A percentile compares a stretch with the other conserved stretches of the same genome.
phyloP scores from a whole-genome alignment of 345 rosid genomes.

The Populus nigra region DNA sequence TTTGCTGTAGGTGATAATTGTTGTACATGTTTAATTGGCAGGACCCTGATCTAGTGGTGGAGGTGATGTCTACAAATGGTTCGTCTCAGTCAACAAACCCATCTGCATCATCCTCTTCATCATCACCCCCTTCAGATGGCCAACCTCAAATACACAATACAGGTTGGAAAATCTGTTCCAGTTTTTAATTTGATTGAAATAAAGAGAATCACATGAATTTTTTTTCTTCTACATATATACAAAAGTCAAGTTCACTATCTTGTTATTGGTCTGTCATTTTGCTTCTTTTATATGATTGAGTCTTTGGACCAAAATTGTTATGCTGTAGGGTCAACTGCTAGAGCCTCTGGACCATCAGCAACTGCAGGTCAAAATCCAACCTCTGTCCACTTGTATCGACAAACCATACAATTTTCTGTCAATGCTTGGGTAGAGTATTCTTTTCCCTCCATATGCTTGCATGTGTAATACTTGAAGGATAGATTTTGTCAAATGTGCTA shows the following conservation, averaged over 20 bases:
- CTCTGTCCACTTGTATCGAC: conserved; percentile 79
- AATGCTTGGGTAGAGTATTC: conserved; percentile 81
- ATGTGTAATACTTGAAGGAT: too few species aligned
- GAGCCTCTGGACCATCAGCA: conserved; percentile 60
- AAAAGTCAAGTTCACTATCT: background rate
- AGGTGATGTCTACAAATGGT: conserved; percentile 62
- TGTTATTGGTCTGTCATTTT: background rate
- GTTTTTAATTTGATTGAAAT: background rate
- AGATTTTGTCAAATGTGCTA: background rate
- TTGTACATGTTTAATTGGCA: conserved; percentile 25
- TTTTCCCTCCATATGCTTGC: background rate
- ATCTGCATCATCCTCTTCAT: conserved; percentile 53
- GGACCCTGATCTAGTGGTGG: conserved; percentile 90
- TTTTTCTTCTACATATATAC: background rate
- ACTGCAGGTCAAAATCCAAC: conserved; percentile 43
- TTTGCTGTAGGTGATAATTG: background rate
- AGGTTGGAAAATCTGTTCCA: conserved; percentile 34
- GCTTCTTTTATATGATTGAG: conserved; percentile 2
- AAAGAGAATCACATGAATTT: background rate
- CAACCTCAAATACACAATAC: conserved; percentile 51
- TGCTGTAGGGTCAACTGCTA: conserved; percentile 61
- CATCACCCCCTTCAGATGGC: conserved; percentile 44
- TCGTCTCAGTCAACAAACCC: conserved; percentile 60
- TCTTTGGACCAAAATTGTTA: background rate
- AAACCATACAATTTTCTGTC: conserved; percentile 90